Conservation (phyloP, 495 filamentous ascomycete genomes). For the Trichoderma reesei region DNA sequence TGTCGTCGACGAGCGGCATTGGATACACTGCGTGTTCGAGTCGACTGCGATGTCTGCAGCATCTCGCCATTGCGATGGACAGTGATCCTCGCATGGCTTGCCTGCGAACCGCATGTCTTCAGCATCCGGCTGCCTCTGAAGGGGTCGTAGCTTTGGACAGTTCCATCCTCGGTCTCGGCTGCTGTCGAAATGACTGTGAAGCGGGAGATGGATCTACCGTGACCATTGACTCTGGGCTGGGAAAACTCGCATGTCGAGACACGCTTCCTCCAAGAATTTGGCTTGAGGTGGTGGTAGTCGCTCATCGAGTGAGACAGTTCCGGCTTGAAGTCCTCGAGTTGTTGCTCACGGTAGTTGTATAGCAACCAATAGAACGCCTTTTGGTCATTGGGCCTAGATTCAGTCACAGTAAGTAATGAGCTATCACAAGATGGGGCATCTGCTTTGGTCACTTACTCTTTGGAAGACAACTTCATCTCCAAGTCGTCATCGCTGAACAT, state of each 20-base stretch:
- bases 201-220: constrained; percentile 50
- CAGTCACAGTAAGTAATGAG: constrained; percentile 18
- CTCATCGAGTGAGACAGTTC: constrained; percentile 69
- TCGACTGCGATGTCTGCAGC: neutral
- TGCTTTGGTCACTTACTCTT: constrained; percentile 44
- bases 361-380: constrained; percentile 86
- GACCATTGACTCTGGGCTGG: constrained; percentile 29
- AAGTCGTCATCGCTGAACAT: constrained; percentile 61
- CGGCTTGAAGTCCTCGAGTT: constrained; percentile 73
- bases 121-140: constrained; percentile 59
- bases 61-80: constrained; percentile 44
- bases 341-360: constrained; percentile 65
- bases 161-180: constrained; percentile 30
- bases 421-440: neutral
- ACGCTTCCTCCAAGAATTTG: constrained; percentile 37
- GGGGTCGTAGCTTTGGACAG: constrained; percentile 64
- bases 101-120: constrained; percentile 22
- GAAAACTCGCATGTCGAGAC: constrained; percentile 42
- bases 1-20: neutral
- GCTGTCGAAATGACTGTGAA: constrained; percentile 61
- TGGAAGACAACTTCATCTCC: constrained; percentile 51
- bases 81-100: constrained; percentile 49
- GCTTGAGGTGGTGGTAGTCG: constrained; percentile 74
- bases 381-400: constrained; percentile 65
- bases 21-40: constrained; percentile 8